Conservation (phyloP, 192 early-diverging fungal species). For the Fimicolochytrium jonesii region DNA sequence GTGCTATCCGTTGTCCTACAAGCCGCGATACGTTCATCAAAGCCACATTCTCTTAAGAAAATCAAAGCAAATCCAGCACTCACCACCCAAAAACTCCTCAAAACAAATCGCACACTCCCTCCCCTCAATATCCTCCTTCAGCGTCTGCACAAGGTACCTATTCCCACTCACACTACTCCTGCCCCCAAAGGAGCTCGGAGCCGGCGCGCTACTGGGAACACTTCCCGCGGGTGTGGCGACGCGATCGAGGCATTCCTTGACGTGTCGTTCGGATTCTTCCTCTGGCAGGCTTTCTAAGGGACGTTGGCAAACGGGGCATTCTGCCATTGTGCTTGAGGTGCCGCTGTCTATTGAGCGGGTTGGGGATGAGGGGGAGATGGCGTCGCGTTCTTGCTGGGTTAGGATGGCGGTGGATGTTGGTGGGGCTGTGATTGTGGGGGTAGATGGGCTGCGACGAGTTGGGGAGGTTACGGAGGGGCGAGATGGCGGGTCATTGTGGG, state of each 20-base stretch:
- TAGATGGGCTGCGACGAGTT: too few species aligned
- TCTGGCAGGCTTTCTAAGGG: constrained; percentile 39
- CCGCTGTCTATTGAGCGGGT: not conserved
- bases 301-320: constrained; percentile 68
- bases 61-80: not conserved
- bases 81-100: constrained; percentile 81
- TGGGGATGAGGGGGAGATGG: constrained; percentile 1
- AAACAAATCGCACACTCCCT: constrained; percentile 92
- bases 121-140: constrained; percentile 25
- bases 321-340: constrained; percentile 58
- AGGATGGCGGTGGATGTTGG: not conserved
- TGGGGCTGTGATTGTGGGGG: too few species aligned
- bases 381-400: not conserved
- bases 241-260: constrained; percentile 51
- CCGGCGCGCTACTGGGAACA: not conserved
- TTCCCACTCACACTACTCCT: constrained; percentile 39
- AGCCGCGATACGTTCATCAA: too few species aligned
- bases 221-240: constrained; percentile 32
- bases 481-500: not conserved
- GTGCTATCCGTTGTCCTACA: constrained; percentile 72
- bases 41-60: not conserved
- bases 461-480: too few species aligned
- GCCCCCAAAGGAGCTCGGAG: constrained; percentile 11
- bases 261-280: constrained; percentile 55
- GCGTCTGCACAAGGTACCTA: constrained; percentile 47